phyloP scores from a whole-genome alignment of 768 basidiomycete genomes.

The Pleurotus djamor region DNA sequence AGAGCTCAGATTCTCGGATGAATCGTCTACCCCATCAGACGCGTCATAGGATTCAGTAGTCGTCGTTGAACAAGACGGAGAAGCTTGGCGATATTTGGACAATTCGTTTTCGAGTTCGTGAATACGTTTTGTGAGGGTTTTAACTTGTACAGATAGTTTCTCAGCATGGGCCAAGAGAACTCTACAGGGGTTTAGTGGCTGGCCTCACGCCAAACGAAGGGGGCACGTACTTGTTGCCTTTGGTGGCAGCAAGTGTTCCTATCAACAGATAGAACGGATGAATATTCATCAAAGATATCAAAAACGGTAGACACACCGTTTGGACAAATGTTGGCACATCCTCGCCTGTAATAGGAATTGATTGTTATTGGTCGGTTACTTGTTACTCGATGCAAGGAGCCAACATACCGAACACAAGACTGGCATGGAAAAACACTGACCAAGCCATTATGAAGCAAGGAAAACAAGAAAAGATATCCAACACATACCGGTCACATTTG shows the following conservation, averaged over 20 bases:
- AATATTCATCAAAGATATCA: not conserved
- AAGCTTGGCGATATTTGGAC: not conserved
- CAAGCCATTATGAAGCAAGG: not conserved
- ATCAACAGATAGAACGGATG: not conserved
- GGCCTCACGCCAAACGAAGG: not conserved
- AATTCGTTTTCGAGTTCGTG: conserved; percentile 45
- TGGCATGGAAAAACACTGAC: conserved; percentile 51
- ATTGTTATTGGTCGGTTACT: not conserved
- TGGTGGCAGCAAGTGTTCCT: conserved; percentile 51
- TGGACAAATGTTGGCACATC: conserved; percentile 51
- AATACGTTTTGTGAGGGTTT: conserved; percentile 35
- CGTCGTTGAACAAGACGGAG: not conserved
- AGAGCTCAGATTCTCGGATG: conserved; percentile 42
- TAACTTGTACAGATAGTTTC: conserved; percentile 44
- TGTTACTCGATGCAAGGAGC: not conserved
- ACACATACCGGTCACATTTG: conserved; percentile 44
- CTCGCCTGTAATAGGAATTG: conserved; percentile 29
- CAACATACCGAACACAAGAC: conserved; percentile 40
- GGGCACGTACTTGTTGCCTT: conserved; percentile 48
- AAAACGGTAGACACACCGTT: conserved; percentile 29
- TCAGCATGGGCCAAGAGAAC: conserved; percentile 51
- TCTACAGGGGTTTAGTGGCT: conserved; percentile 20
- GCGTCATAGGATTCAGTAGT: not conserved
- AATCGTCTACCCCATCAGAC: conserved; percentile 19
- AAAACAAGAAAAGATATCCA: not conserved